Percentiles rank a stretch among this genome's conserved stretches.
phyloP scores from a whole-genome alignment of 2,329 filamentous ascomycete species.

The Pseudohalonectria lignicola region DNA sequence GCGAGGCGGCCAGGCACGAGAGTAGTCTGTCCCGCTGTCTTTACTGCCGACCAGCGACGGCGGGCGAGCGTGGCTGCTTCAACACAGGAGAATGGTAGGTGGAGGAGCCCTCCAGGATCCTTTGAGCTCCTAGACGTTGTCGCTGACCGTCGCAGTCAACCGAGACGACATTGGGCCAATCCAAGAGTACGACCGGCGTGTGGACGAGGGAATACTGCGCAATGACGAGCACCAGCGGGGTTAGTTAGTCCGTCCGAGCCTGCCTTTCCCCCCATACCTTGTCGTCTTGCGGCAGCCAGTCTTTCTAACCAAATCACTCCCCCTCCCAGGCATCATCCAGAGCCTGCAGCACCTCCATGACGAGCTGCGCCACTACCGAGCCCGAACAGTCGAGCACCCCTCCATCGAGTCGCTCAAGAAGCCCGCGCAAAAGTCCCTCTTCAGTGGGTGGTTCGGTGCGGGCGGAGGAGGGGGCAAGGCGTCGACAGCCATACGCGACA shows the following conservation, averaged over 20 bases:
- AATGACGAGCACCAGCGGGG: constrained; percentile 89
- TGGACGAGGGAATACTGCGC: constrained; percentile 59
- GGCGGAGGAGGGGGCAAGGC: constrained; percentile 15
- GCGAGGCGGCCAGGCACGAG: background rate
- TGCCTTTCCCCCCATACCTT: too few relatives aligned
- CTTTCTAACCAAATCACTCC: too few relatives aligned
- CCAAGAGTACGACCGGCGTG: constrained; percentile 77
- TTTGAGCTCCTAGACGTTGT: too few relatives aligned
- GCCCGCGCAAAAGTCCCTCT: constrained; percentile 39
- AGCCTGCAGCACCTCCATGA: constrained; percentile 83
- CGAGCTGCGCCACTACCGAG: constrained; percentile 62
- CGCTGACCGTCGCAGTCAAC: too few relatives aligned
- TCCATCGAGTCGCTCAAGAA: constrained; percentile 56
- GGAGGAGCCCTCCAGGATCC: too few relatives aligned
- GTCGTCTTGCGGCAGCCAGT: too few relatives aligned
- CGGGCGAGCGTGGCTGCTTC: constrained; percentile 8
- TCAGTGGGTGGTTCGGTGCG: constrained; percentile 48
- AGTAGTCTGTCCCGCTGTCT: background rate
- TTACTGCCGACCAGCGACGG: constrained; percentile 7
- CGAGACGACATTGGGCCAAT: constrained; percentile 54
- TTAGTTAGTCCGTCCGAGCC: too few relatives aligned
- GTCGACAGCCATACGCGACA: constrained; percentile 31
- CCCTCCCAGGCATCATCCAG: constrained; percentile 64
- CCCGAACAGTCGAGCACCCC: constrained; percentile 66
- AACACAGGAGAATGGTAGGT: constrained; percentile 9